Base-by-base conservation (phyloP, 495 filamentous ascomycete species). In the Penicillium steckii region DNA sequence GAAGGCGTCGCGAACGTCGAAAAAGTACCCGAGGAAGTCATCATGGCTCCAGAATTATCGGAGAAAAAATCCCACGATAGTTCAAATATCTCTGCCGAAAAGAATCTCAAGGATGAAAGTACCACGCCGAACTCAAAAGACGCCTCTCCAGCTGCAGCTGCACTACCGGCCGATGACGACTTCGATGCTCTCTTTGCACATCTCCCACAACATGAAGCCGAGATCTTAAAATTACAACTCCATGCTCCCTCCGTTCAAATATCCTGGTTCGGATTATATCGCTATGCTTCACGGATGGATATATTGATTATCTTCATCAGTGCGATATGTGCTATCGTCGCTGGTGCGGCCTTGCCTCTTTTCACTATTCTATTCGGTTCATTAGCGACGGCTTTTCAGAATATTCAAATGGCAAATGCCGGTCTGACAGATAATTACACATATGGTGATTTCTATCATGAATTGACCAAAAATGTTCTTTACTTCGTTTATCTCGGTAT, bases 401-500 rank as follows among this genome's bases (percentile, higher is more conserved):
- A 74, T 6, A 91, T 84, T 62, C 79, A 83, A 45, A 46, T 70
- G 7, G 71, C 74, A 2, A 65, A 37, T n/a, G 18, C 15, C n/a
- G 33, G 29, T 13, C n/a, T 53, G 0, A 71, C 80, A 8, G 55
- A 68, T 15, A 17, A 37, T 37, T 37, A 37, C 33, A 15, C 33
- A 7, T 77, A 77, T 35, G 62, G 71, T 15, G 64, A 75, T 2
- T 93, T 95, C 74, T 74, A 78, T 32, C 32, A 65, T 52, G 64
- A 86, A 56, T 71, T 96, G 46, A 66, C 66, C 18, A 76, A 76
- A 27, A 81, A 88, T 53, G 88, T 91, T 21, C 67, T 96, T 15
- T 97, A 96, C 62, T 96, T 96, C 48, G 72, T 97, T 10, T 97
- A 96, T 64, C 80, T 97, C 33, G 94, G 83, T 22, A 85, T 97